phyloP scores from a whole-genome alignment of 768 basidiomycete species.

The Russula sp. region DNA sequence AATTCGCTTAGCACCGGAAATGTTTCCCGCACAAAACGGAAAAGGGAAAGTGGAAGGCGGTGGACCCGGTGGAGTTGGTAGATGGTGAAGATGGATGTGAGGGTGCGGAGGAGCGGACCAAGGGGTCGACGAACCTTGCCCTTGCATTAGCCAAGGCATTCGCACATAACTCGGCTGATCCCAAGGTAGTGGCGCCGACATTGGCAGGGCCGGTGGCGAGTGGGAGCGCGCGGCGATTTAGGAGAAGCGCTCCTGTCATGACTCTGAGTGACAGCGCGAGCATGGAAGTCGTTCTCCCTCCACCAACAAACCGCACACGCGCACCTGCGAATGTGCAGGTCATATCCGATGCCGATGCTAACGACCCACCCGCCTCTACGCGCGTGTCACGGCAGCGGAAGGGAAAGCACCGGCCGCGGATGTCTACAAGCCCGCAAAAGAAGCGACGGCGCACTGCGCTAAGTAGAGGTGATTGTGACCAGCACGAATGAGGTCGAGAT shows the following conservation, averaged over 20 bases:
- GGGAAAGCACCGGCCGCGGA: neutral
- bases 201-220: neutral
- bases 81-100: neutral
- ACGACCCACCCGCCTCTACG: neutral
- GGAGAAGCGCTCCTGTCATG: neutral
- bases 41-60: neutral
- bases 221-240: neutral
- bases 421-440: neutral
- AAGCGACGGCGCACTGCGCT: neutral
- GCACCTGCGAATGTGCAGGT: neutral
- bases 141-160: conserved; percentile 5
- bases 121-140: neutral
- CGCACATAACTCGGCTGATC: conserved; percentile 7
- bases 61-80: neutral
- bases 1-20: neutral
- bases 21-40: neutral
- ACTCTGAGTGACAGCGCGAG: neutral
- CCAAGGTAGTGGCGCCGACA: neutral
- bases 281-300: neutral
- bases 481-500: neutral
- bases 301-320: neutral
- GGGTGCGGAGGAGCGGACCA: neutral
- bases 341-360: neutral
- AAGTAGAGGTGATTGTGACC: neutral
- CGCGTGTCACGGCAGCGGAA: neutral